A percentile compares a stretch with the other conserved stretches of the same genome.
These are phyloP conservation scores for Saccharomycopsis babjevae DNA, from an alignment of 805 yeast species.

Conservation along the genomic window DNA sequence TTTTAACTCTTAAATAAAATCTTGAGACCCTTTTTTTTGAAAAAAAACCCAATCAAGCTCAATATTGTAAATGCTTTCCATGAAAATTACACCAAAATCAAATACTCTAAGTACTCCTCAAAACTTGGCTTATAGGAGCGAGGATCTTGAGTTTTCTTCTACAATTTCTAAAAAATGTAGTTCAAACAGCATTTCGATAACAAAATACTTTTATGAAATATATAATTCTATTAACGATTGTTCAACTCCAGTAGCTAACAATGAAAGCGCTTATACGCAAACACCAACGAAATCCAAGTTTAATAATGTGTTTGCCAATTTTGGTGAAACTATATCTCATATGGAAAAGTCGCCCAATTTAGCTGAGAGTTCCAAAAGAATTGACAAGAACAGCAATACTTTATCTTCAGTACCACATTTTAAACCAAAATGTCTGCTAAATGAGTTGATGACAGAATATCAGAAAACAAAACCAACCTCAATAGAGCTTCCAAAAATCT, in stretches of 20 bases:
- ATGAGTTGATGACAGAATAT: not conserved
- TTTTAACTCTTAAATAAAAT: not conserved
- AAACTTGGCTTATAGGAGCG: not conserved
- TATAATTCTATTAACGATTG: not conserved
- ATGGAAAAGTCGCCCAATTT: not conserved
- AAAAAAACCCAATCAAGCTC: not conserved
- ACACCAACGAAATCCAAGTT: not conserved
- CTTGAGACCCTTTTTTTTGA: not conserved
- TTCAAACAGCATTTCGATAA: not conserved
- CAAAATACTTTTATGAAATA: not conserved
- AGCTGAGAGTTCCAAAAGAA: not conserved
- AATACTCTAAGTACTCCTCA: not conserved
- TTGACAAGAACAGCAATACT: not conserved
- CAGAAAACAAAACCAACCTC: not conserved
- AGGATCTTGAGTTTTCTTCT: not conserved
- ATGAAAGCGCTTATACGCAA: not conserved
- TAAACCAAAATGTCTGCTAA: not conserved
- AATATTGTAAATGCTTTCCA: not conserved
- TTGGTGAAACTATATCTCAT: no score
- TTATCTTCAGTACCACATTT: not conserved
- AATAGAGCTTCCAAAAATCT: not conserved
- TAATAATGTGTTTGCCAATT: not conserved
- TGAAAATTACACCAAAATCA: not conserved
- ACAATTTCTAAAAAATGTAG: not conserved
- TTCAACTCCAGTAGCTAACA: not conserved